Base-by-base conservation (phyloP, 768 basidiomycete species). In the Termitomyces sp. region DNA sequence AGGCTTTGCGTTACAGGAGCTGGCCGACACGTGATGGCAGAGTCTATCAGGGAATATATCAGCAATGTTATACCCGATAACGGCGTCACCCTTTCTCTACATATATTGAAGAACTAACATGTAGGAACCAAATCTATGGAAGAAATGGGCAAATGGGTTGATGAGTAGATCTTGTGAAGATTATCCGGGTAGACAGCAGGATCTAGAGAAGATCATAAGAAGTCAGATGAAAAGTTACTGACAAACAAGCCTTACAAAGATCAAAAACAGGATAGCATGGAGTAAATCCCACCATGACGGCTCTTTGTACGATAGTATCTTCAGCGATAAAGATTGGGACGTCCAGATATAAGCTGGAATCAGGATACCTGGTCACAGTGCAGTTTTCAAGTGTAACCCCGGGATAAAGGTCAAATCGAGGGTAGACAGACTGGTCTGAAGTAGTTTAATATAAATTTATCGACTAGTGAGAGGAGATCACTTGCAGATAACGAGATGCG, bases 141-240 rank as follows among this genome's bases (percentile, higher is more conserved):
- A 41, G 51, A 27, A 34, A 24, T 9, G 4, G 50, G 13, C 27
- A 13, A 22, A 24, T 41, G 41, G n/a, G 49, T 49, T 27, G 50
- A 11, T n/a, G 73, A 71, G 61, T 80, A 79, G 51, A 78, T 73
- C 27, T 58, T 60, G 46, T 69, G 54, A 16, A 79, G 62, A 63
- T 73, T 74, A 60, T 63, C 66, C 8, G 80, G 78, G 66, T 82
- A 81, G 30, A 63, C 45, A 39, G 61, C 48, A 39, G 61, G 62
- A 57, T 66, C 67, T 64, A 54, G 4, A 48, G 36, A 5, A 7
- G 18, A 27, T 6, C 24, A 33, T 46, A 34, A 48, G 20, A 24
- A 37, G 27, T n/a, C 33, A 20, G 18, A 46, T 16, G 24, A 51
- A 7, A 22, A 8, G 15, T 4, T n/a, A 15, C 15, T 47, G 27